Evolutionary conservation across 371 early-diverging fungal genomes (phyloP).

Genomic region (Rhizopus delemar): DNA sequence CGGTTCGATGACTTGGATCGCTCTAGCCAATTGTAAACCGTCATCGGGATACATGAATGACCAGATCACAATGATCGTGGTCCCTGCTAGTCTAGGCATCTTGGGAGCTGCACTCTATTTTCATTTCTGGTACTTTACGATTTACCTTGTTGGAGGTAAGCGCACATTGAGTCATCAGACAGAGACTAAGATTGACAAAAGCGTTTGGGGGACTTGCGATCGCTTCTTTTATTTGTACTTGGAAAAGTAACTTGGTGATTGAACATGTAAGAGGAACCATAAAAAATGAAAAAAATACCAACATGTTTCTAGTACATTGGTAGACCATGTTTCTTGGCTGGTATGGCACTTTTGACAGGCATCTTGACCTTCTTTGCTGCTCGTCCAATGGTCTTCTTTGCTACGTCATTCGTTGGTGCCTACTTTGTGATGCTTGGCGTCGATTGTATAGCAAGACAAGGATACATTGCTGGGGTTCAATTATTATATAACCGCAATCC

Average conservation of each 20-base stretch:
- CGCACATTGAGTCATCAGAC: not conserved
- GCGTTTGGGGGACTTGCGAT: conserved; percentile 25
- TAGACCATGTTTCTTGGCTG: conserved; percentile 20
- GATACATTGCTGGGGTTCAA: conserved; percentile 24
- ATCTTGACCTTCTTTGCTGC: conserved; percentile 10
- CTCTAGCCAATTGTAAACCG: conserved; percentile 21
- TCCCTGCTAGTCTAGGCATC: conserved; percentile 26
- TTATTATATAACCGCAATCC: conserved; percentile 18
- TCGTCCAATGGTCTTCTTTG: conserved; percentile 18
- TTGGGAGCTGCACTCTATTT: conserved; percentile 21
- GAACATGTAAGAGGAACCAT: conserved; percentile 12
- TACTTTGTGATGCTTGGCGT: conserved; percentile 36
- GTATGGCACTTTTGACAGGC: conserved; percentile 17
- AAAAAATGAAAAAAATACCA: not conserved
- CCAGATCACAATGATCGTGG: conserved; percentile 23
- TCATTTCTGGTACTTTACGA: conserved; percentile 23
- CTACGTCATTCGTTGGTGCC: conserved; percentile 40
- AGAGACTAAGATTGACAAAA: not conserved
- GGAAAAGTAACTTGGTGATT: conserved; percentile 23
- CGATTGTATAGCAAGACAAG: conserved; percentile 28
- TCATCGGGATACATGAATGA: conserved; percentile 17
- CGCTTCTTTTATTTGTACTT: conserved; percentile 23
- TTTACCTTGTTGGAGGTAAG: conserved; percentile 25
- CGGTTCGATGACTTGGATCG: conserved; percentile 33
- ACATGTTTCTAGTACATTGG: conserved; percentile 17